Evolutionary conservation across 2,329 filamentous ascomycete genomes (phyloP).

Genomic region (Acephala macrosclerotiorum): DNA sequence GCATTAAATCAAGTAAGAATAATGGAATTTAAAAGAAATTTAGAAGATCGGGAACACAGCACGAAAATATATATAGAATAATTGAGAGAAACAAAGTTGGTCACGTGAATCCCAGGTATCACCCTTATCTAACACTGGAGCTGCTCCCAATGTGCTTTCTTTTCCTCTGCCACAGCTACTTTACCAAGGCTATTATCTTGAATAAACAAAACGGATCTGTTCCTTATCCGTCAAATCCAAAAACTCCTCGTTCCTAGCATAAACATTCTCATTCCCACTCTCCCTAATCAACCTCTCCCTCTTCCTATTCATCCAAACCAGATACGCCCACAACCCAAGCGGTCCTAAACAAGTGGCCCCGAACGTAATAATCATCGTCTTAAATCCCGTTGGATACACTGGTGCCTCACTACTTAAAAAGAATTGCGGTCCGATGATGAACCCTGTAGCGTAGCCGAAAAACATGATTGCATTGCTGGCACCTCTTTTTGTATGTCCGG

Average conservation of each 20-base stretch:
- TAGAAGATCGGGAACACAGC: neutral
- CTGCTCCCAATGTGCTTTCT: neutral
- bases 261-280: constrained; percentile 10
- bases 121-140: neutral
- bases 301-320: constrained; percentile 4
- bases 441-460: constrained; percentile 8
- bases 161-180: neutral
- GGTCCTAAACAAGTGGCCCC: neutral
- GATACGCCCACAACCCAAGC: constrained; percentile 1
- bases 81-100: neutral
- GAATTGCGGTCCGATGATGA: constrained; percentile 9
- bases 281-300: neutral
- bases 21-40: no score
- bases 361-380: constrained; percentile 11
- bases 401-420: constrained; percentile 1
- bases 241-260: constrained; percentile 11
- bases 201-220: constrained; percentile 13
- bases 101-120: neutral
- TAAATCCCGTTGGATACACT: constrained; percentile 6
- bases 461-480: constrained; percentile 6
- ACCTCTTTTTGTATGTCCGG: constrained; percentile 6
- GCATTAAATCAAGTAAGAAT: no score
- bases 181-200: neutral
- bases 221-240: constrained; percentile 13
- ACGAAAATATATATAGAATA: neutral